These are phyloP conservation scores for Teunomyces pallodes DNA, from an alignment of 805 yeast species.

Conservation along the genomic window DNA sequence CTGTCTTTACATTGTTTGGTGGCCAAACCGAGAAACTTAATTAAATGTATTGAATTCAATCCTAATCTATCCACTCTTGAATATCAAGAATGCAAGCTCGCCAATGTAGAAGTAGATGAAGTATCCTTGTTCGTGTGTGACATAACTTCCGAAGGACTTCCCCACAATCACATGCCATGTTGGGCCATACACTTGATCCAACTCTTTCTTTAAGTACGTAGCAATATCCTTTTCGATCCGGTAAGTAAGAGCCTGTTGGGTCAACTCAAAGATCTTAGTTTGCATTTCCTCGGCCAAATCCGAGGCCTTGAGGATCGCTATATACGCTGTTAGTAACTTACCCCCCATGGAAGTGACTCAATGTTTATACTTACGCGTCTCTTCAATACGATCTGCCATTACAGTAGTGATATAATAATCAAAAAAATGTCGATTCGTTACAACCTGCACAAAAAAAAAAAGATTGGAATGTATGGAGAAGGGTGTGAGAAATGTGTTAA, in stretches of 20 bases:
- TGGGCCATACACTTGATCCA: constrained; percentile 63
- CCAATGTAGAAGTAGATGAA: constrained; percentile 73
- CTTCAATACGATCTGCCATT: neutral
- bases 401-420: neutral
- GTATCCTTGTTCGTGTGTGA: constrained; percentile 73
- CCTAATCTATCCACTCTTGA: constrained; percentile 55
- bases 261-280: constrained; percentile 44
- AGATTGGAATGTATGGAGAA: neutral
- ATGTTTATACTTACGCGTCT: neutral
- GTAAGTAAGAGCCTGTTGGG: constrained; percentile 43
- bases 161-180: constrained; percentile 86
- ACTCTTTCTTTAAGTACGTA: constrained; percentile 57
- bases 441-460: constrained; percentile 1
- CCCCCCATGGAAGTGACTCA: neutral
- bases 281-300: constrained; percentile 54
- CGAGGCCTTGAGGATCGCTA: constrained; percentile 42
- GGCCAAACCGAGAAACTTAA: constrained; percentile 64
- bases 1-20: constrained; percentile 82
- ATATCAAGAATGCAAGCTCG: constrained; percentile 62
- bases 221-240: constrained; percentile 63
- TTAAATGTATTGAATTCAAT: neutral
- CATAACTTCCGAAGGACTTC: constrained; percentile 73
- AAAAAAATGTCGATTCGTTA: neutral
- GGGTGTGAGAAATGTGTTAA: neutral
- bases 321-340: neutral